These are phyloP conservation scores for Zhuliangozyma blackwelliae DNA, from an alignment of 1,139 yeast genomes.

Conservation along the genomic window DNA sequence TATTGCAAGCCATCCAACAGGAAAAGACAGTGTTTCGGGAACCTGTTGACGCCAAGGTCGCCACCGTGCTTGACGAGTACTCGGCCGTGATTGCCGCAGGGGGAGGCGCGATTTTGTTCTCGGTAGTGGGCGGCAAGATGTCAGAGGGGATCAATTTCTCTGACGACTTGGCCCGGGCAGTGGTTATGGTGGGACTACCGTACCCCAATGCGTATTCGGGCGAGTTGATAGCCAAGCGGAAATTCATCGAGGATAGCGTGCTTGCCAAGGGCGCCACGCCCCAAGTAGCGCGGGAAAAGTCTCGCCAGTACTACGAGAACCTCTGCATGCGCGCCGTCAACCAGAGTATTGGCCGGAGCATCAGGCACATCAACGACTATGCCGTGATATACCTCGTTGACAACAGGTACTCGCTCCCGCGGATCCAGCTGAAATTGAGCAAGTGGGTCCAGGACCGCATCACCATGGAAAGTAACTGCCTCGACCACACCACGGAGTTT, in stretches of 20 bases:
- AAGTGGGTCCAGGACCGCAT: constrained; percentile 64
- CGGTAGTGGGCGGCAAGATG: constrained; percentile 91
- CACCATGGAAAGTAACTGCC: not conserved
- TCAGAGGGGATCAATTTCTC: constrained; percentile 94
- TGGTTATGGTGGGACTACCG: constrained; percentile 85
- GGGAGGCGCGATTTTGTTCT: constrained; percentile 64
- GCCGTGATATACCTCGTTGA: constrained; percentile 74
- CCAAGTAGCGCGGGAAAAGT: constrained; percentile 39
- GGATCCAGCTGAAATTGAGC: constrained; percentile 63
- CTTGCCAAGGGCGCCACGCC: constrained; percentile 36
- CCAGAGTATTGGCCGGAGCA: constrained; percentile 91
- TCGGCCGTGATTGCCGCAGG: constrained; percentile 24
- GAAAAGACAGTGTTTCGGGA: constrained; percentile 56
- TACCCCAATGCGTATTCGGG: constrained; percentile 84
- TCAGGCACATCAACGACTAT: constrained; percentile 78
- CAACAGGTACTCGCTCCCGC: constrained; percentile 45
- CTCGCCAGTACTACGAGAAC: constrained; percentile 71
- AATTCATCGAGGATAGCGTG: constrained; percentile 53
- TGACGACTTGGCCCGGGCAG: constrained; percentile 81
- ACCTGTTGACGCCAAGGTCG: constrained; percentile 41
- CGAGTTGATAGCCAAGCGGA: constrained; percentile 70
- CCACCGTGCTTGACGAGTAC: constrained; percentile 48
- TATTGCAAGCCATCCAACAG: constrained; percentile 28
- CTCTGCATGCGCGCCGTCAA: constrained; percentile 89
- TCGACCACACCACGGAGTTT: constrained; percentile 2